Evolutionary conservation across 2,329 filamentous ascomycete species (phyloP), one percentile per base, ranked within the genome.

Genomic region (Monosporascus sp.): DNA sequence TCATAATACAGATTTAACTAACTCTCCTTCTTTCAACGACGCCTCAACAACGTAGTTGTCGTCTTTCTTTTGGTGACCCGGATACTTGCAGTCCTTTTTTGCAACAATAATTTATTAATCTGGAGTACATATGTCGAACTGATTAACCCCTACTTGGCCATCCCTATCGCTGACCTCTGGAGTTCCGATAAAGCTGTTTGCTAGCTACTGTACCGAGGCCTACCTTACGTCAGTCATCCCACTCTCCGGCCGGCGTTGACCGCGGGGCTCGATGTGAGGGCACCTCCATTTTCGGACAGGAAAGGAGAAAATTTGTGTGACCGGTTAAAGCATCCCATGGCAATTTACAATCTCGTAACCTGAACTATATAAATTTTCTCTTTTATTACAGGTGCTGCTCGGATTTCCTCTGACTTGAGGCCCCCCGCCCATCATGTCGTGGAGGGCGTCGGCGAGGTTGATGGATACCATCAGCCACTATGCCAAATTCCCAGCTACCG

Each of bases 391-490:
- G 27, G 31, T 14, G 31, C 11, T 14, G 11, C 31, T 34, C 9
- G 11, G 31, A 5, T 14, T 34, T 14, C 31, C 31, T 14, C 58
- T 52, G 57, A 58, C 62, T 56, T 61, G 51, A 52, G 49, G 36
- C 54, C 49, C 50, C 57, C 50, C 57, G 59, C 63, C 68, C 75
- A 78, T 66, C 71, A 97, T 97, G 92, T 89, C 89, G 79, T 97
- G 93, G 93, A 96, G 87, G 78, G 88, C 86, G 70, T 88, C 89
- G 58, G 88, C 92, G 73, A 82, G 84, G 76, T 75, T 97, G 85
- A 94, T 96, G 90, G 88, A 94, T 65, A 96, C 89, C 78, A 97
- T 97, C 86, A 85, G 88, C 73, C 91, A 97, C 76, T 97, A 97
- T 82, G 90, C 91, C 72, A 90, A 85, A 74, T 99, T 97, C 73